Base-by-base conservation (phyloP, 192 early-diverging fungal species). In the Backusella sp. region DNA sequence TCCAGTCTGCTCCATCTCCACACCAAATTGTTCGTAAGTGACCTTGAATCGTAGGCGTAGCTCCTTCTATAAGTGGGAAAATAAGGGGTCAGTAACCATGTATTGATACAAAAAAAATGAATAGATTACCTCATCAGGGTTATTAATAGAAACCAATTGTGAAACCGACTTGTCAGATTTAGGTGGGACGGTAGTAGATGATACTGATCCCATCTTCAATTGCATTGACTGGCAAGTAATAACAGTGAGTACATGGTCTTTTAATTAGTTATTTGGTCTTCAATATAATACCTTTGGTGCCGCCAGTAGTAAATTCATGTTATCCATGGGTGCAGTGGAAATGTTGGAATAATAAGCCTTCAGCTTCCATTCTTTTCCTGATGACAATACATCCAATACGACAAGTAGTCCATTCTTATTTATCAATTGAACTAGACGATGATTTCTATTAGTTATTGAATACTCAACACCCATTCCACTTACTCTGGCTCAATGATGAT, bases 361-460 rank as follows among this genome's bases (percentile, higher is more conserved):
- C n/a, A 86, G 36, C 6, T 77, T 72, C 67, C 72, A 70, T 3
- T 42, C n/a, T 8, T 62, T 32, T 12, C 42, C 49, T 8, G 42
- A 72, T 11, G 72, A 71, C 2, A 76, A 65, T 7, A 80, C 77
- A 2, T 83, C 72, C 1, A 85, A 73, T 3, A 76, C 77, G 37
- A 88, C 80, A 34, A 77, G 79, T 4, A 88, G 56, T 37, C 86
- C 86, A 65, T 86, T 86, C 74, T 82, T 88, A 56, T 85, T 70
- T 2, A 77, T 14, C 42, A 77, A 49, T 6, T 44, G 46, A 23
- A 77, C 76, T 77, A 56, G 46, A 34, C 5, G 8, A 17, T 15
- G 4, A 5, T 17, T 15, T 19, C 4, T 44, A 1, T 37, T 23
- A 37, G 30, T 1, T 9, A 8, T 37, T 41, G n/a, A 4, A 37